Evolutionary conservation across 2,329 filamentous ascomycete species (phyloP).

Genomic region (Emergomyces africanus): DNA sequence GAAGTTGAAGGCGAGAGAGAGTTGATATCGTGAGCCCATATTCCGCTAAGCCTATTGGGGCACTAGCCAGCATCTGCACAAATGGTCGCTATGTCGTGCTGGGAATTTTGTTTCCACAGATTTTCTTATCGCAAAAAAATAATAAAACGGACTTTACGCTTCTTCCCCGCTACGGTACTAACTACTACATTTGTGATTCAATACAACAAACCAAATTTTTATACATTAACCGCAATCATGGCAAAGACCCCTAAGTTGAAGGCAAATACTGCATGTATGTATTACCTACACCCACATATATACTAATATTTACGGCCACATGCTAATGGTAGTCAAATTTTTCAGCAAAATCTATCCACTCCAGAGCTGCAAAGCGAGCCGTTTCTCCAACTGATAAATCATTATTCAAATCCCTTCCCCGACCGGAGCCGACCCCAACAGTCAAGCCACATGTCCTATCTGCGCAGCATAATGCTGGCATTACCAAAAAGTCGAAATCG

Average conservation of each 20-base stretch:
- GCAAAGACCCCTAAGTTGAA: constrained; percentile 24
- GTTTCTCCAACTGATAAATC: constrained; percentile 43
- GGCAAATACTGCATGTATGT: constrained; percentile 18
- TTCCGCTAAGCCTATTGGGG: background rate
- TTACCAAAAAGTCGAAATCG: constrained; percentile 35
- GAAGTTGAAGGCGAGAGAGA: background rate
- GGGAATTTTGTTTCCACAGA: background rate
- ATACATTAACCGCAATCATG: constrained; percentile 16
- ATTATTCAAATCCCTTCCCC: constrained; percentile 31
- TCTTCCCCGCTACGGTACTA: background rate
- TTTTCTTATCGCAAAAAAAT: background rate
- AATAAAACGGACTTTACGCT: background rate
- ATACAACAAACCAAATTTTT: background rate
- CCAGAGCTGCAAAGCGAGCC: constrained; percentile 46
- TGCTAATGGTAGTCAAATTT: constrained; percentile 5
- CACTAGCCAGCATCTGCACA: background rate
- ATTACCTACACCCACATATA: background rate
- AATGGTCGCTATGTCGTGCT: background rate
- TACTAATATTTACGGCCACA: background rate
- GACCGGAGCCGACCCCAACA: constrained; percentile 25
- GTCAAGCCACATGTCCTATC: constrained; percentile 36
- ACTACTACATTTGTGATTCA: background rate
- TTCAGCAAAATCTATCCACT: constrained; percentile 40
- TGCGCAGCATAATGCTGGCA: constrained; percentile 37
- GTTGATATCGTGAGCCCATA: background rate